Conservation (phyloP, 2,329 filamentous ascomycete species). For the Aspergillus awamori region DNA sequence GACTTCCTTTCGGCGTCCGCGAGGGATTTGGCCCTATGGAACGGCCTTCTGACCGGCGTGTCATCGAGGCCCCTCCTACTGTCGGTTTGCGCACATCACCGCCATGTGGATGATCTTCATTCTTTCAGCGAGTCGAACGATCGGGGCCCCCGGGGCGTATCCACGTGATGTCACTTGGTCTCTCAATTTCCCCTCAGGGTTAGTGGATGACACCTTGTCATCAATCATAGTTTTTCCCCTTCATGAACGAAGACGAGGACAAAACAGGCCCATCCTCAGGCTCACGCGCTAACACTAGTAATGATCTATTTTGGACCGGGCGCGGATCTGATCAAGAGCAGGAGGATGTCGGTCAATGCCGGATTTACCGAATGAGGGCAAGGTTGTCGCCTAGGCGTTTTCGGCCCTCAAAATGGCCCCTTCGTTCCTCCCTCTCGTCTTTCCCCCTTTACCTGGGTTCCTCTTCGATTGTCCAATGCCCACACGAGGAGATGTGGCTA, state of each 20-base stretch:
- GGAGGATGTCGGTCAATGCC: slow-evolving; percentile 4
- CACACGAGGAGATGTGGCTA: slow-evolving; percentile 21
- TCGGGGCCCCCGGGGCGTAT: not conserved
- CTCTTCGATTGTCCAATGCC: slow-evolving; percentile 3
- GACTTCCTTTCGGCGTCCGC: not conserved
- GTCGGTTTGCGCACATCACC: slow-evolving; percentile 1
- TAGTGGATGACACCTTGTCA: slow-evolving; percentile 4
- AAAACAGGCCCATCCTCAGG: not conserved
- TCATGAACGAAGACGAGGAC: too few relatives aligned
- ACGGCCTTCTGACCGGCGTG: slow-evolving; percentile 6
- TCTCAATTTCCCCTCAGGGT: not conserved
- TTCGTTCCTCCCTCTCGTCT: not conserved
- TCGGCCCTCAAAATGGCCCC: slow-evolving; percentile 9
- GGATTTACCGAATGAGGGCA: slow-evolving; percentile 7
- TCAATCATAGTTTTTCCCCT: not conserved
- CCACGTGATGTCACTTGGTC: slow-evolving; percentile 19
- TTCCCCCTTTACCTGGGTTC: not conserved
- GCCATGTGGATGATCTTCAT: slow-evolving; percentile 11
- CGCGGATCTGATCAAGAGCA: not conserved
- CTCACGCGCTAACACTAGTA: not conserved
- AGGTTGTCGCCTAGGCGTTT: slow-evolving; percentile 12
- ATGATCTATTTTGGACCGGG: slow-evolving; percentile 6
- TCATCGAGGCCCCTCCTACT: not conserved
- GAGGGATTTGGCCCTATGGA: slow-evolving; percentile 11
- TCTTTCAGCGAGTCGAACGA: slow-evolving; percentile 4